phyloP scores from a whole-genome alignment of 345 rosid genomes.

The Salix dunnii region DNA sequence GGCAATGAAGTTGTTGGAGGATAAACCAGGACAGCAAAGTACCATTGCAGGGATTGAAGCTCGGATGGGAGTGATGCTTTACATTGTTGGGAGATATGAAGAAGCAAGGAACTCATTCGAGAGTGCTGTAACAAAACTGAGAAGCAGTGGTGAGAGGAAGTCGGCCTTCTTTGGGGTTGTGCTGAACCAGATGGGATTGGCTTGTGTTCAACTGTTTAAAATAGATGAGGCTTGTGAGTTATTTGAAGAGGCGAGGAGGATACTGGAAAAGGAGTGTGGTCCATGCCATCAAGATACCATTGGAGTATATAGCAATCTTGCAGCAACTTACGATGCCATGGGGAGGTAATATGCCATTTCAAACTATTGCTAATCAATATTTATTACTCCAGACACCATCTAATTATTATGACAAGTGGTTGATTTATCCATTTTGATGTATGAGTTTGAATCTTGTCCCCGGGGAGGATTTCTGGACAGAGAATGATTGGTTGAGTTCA shows the following conservation, averaged over 20 bases:
- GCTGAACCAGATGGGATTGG: constrained; percentile 98
- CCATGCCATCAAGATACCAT: constrained; percentile 96
- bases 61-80: constrained; percentile 96
- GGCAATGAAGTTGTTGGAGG: constrained; percentile 91
- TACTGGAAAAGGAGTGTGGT: constrained; percentile 90
- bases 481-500: background rate
- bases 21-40: constrained; percentile 97
- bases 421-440: background rate
- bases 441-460: background rate
- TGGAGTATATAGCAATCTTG: constrained; percentile 94
- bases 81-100: constrained; percentile 81
- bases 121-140: constrained; percentile 76
- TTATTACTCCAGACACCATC: background rate
- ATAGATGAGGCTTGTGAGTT: constrained; percentile 93
- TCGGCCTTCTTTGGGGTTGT: constrained; percentile 96
- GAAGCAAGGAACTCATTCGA: constrained; percentile 85
- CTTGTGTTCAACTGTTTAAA: constrained; percentile 96
- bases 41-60: constrained; percentile 96
- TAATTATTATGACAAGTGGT: background rate
- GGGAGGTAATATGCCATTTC: constrained; percentile 64
- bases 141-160: constrained; percentile 89
- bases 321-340: constrained; percentile 99
- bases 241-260: constrained; percentile 85
- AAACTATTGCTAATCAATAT: background rate
- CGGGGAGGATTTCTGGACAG: background rate